Evolutionary conservation across 208 protist genomes (phyloP).

Genomic region (Trypanosoma melophagium): DNA sequence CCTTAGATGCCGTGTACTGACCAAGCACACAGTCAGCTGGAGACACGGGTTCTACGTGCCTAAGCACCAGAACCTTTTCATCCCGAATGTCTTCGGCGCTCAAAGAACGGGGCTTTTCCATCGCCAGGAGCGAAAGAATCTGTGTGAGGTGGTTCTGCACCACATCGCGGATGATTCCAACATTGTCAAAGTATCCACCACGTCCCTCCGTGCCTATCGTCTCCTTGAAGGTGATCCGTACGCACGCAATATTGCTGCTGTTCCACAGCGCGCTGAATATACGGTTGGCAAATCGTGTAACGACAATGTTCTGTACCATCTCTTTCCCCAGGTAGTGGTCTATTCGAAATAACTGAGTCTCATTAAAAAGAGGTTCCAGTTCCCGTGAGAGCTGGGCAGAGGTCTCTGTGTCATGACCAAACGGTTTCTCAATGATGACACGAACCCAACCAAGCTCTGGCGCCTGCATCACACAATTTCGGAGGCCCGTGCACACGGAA

Average conservation of each 20-base stretch:
- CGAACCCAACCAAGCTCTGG: slow-evolving; percentile 62
- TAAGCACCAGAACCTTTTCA: slow-evolving; percentile 89
- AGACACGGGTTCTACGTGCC: slow-evolving; percentile 57
- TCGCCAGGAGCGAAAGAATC: slow-evolving; percentile 89
- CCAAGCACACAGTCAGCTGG: slow-evolving; percentile 87
- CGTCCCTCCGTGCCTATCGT: slow-evolving; percentile 90
- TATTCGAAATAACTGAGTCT: slow-evolving; percentile 91
- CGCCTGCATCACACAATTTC: slow-evolving; percentile 53
- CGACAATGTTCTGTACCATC: slow-evolving; percentile 94
- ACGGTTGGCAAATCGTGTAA: slow-evolving; percentile 91
- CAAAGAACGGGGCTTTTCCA: slow-evolving; percentile 90
- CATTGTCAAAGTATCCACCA: slow-evolving; percentile 92
- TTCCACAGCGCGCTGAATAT: slow-evolving; percentile 92
- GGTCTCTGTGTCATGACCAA: slow-evolving; percentile 83
- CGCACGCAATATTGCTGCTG: slow-evolving; percentile 78
- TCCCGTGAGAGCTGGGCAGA: slow-evolving; percentile 72
- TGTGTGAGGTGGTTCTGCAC: slow-evolving; percentile 95
- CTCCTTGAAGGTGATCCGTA: slow-evolving; percentile 95
- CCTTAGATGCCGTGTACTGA: slow-evolving; percentile 87
- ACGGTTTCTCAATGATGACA: slow-evolving; percentile 94
- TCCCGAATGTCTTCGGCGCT: slow-evolving; percentile 85
- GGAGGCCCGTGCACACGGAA: slow-evolving; percentile 50
- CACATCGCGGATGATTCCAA: slow-evolving; percentile 94
- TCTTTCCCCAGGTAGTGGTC: slow-evolving; percentile 96
- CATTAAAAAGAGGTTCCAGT: slow-evolving; percentile 79